Conservation (phyloP, 441 rosid species). For the Pelargonium myrrhifolium region DNA sequence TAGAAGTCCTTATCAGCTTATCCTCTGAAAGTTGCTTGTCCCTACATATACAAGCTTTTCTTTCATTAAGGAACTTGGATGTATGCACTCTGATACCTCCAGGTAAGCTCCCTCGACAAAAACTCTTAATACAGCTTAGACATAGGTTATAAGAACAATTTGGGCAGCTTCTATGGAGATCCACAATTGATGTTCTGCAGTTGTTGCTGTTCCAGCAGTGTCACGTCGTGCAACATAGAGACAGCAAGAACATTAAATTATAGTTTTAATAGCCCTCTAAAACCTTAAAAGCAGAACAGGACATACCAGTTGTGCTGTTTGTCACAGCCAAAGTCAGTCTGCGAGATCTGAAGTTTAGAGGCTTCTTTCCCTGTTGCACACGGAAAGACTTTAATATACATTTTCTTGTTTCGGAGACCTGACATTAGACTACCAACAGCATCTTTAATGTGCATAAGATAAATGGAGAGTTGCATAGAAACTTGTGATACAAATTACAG, state of each 20-base stretch:
- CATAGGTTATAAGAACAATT: constrained; percentile 60
- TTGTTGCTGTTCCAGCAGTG: constrained; percentile 42
- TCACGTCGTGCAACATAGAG: constrained; percentile 28
- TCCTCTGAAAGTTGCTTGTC: constrained; percentile 25
- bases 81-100: constrained; percentile 31
- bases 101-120: constrained; percentile 35
- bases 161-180: constrained; percentile 67
- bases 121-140: constrained; percentile 55
- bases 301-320: constrained; percentile 56
- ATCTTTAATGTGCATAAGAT: constrained; percentile 11
- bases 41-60: constrained; percentile 29
- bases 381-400: constrained; percentile 20
- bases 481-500: background rate
- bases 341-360: constrained; percentile 41
- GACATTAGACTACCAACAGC: background rate
- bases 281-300: constrained; percentile 22
- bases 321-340: constrained; percentile 38
- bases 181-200: constrained; percentile 48
- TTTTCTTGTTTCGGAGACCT: constrained; percentile 6
- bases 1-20: constrained; percentile 25
- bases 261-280: constrained; percentile 15
- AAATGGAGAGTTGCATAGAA: background rate
- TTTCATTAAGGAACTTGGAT: constrained; percentile 36
- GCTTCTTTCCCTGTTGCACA: constrained; percentile 43
- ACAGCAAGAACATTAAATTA: constrained; percentile 18